A percentile compares a stretch with the other conserved stretches of the same genome.
Conservation (phyloP, 1,284 basidiomycete species). For the Ustilago tritici region DNA sequence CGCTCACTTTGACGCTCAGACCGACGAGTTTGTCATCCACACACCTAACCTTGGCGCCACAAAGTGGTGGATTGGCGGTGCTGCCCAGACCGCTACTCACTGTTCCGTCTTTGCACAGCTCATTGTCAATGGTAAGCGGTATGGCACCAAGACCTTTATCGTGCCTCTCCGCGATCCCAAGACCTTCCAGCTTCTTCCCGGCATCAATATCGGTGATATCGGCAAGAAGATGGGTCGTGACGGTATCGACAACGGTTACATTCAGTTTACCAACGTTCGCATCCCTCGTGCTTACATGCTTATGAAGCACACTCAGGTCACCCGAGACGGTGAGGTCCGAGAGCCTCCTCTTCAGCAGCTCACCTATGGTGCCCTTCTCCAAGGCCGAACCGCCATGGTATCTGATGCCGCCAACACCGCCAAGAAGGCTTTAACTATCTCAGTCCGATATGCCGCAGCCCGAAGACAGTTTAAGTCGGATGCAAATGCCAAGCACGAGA, state of each 20-base stretch:
- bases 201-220: conserved; percentile 75
- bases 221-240: conserved; percentile 71
- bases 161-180: conserved; percentile 70
- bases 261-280: conserved; percentile 75
- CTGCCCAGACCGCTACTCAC: conserved; percentile 75
- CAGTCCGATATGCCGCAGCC: conserved; percentile 74
- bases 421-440: conserved; percentile 74
- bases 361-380: conserved; percentile 75
- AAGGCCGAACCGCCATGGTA: conserved; percentile 74
- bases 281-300: conserved; percentile 75
- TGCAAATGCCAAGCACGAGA: conserved; percentile 70
- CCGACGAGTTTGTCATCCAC: conserved; percentile 75
- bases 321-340: conserved; percentile 71
- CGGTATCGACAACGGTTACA: conserved; percentile 73
- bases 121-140: conserved; percentile 73
- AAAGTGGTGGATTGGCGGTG: conserved; percentile 73
- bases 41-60: conserved; percentile 70
- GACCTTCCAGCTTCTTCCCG: conserved; percentile 73
- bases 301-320: conserved; percentile 75
- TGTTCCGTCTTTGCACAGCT: conserved; percentile 75
- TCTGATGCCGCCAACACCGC: conserved; percentile 73
- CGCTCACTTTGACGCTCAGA: conserved; percentile 73
- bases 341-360: conserved; percentile 74
- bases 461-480: conserved; percentile 73
- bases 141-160: conserved; percentile 74